Evolutionary conservation across 1,284 basidiomycete species (phyloP).

Genomic region (Pyrrhoderma noxium): DNA sequence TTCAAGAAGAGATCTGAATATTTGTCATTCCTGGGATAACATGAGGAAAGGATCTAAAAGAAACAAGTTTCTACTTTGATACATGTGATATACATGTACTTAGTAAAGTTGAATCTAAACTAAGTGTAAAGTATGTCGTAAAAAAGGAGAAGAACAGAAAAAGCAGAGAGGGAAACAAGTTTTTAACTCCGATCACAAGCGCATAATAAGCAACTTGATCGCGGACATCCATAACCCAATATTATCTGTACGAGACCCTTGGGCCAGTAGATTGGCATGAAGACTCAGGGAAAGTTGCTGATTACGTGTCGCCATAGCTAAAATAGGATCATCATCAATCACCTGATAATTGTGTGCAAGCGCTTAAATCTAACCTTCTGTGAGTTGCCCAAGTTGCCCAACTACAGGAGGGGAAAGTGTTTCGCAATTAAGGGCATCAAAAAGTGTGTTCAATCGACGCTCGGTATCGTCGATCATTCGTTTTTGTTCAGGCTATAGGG

Average conservation of each 20-base stretch:
- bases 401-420: conserved; percentile 68
- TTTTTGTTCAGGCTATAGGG: conserved; percentile 65
- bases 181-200: conserved; percentile 30
- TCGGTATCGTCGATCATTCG: conserved; percentile 86
- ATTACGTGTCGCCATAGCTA: conserved; percentile 72
- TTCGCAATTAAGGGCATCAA: conserved; percentile 90
- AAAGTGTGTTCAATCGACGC: conserved; percentile 78
- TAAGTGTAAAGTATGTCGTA: too few species aligned
- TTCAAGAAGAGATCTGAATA: too few species aligned
- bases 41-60: too few species aligned
- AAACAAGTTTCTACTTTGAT: too few species aligned
- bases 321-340: conserved; percentile 12
- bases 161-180: too few species aligned
- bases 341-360: conserved; percentile 5
- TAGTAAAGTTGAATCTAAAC: too few species aligned
- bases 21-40: too few species aligned
- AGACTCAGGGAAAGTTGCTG: conserved; percentile 64
- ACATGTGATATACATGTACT: too few species aligned
- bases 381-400: conserved; percentile 60
- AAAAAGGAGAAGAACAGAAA: too few species aligned
- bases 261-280: conserved; percentile 74
- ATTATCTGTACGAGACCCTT: conserved; percentile 69
- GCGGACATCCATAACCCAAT: conserved; percentile 85
- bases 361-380: conserved; percentile 45
- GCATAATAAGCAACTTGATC: conserved; percentile 74